A percentile compares a stretch with the other conserved stretches of the same genome.
phyloP scores from a whole-genome alignment of 139 green algal species.

The Marvania coccoides region DNA sequence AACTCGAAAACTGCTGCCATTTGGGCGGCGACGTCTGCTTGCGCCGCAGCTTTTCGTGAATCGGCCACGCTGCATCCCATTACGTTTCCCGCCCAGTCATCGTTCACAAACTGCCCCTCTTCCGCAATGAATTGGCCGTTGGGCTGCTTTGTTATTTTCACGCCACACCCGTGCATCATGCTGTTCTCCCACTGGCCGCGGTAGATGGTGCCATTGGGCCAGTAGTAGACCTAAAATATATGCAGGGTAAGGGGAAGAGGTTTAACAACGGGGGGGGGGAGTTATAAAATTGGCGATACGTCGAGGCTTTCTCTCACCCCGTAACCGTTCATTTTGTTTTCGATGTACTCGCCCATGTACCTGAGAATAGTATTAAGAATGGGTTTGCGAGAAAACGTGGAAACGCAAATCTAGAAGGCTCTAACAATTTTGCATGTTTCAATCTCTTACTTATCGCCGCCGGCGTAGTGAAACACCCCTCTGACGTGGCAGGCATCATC shows the following conservation, averaged over 20 bases:
- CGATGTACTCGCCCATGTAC: constrained; percentile 50
- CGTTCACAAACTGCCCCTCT: constrained; percentile 54
- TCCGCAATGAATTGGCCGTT: constrained; percentile 19
- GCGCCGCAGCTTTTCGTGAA: constrained; percentile 31
- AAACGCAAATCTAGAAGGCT: neutral
- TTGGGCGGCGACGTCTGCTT: constrained; percentile 55
- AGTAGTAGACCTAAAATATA: neutral
- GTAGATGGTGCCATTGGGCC: constrained; percentile 51
- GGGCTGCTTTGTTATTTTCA: constrained; percentile 39
- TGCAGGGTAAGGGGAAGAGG: neutral
- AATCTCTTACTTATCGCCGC: constrained; percentile 31
- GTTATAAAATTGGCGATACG: too few relatives aligned
- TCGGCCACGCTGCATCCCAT: constrained; percentile 38
- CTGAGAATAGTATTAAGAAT: constrained; percentile 5
- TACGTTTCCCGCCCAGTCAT: constrained; percentile 45
- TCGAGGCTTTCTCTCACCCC: constrained; percentile 28
- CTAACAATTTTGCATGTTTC: neutral
- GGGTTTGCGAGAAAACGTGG: neutral
- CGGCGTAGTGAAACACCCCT: constrained; percentile 38
- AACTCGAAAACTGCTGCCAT: constrained; percentile 38
- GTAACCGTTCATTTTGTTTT: constrained; percentile 46
- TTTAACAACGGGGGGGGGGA: too few relatives aligned
- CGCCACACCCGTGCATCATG: constrained; percentile 63
- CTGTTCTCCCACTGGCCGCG: constrained; percentile 52
- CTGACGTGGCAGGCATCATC: constrained; percentile 32